Percentiles rank a stretch among this genome's conserved stretches.
These are phyloP conservation scores for Dactylonectria estremocensis DNA, from an alignment of 2,329 filamentous ascomycete genomes.

Conservation along the genomic window DNA sequence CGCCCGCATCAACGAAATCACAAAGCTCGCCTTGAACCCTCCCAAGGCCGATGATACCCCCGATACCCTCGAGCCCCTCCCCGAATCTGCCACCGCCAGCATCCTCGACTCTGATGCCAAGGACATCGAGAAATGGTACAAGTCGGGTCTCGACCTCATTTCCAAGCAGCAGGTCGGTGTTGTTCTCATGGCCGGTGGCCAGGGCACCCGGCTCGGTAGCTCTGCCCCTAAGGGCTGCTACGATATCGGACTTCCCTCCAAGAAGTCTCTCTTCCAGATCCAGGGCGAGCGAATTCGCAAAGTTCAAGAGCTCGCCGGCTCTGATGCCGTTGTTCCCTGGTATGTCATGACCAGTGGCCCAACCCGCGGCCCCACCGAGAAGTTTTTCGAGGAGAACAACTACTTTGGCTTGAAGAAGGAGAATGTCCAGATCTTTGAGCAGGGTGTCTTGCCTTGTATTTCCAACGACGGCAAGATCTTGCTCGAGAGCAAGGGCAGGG, in stretches of 20 bases:
- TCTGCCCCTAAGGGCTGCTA: constrained; percentile 98
- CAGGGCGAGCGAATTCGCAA: constrained; percentile 95
- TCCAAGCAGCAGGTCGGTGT: constrained; percentile 84
- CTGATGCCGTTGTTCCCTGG: constrained; percentile 85
- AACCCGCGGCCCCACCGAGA: constrained; percentile 90
- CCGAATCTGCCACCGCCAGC: constrained; percentile 87
- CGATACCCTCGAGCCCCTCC: constrained; percentile 84
- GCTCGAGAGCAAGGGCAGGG: constrained; percentile 89
- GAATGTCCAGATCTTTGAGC: constrained; percentile 95
- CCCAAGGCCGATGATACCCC: constrained; percentile 72
- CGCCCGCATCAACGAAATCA: constrained; percentile 88
- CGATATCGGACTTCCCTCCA: constrained; percentile 92
- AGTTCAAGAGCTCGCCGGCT: constrained; percentile 81
- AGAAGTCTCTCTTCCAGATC: constrained; percentile 97
- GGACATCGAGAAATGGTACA: constrained; percentile 88
- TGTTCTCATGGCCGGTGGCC: constrained; percentile 96
- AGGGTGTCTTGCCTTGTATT: constrained; percentile 96
- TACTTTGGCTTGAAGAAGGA: constrained; percentile 91
- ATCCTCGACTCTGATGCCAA: constrained; percentile 88
- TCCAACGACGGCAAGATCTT: constrained; percentile 98
- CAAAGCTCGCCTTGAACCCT: constrained; percentile 85
- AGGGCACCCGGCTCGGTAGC: constrained; percentile 94
- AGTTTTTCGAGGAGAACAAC: constrained; percentile 89
- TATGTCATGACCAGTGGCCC: constrained; percentile 99
- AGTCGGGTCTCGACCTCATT: constrained; percentile 84